Percentiles rank a stretch among this genome's conserved stretches.
These are phyloP conservation scores for Pleoardoris graminearum DNA, from an alignment of 2,329 filamentous ascomycete genomes.

Conservation along the genomic window DNA sequence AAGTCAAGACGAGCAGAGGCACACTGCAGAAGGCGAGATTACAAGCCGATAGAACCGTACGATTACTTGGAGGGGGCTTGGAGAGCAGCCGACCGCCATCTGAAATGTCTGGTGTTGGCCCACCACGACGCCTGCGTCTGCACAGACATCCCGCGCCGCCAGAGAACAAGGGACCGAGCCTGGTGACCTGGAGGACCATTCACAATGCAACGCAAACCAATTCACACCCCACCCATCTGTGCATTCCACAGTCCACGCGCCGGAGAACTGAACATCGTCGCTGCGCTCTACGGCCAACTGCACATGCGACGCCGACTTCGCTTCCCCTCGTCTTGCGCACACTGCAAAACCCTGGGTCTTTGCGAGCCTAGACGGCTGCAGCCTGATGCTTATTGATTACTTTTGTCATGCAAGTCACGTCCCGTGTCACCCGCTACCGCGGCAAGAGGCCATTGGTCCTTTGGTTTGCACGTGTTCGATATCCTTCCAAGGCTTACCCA, in stretches of 20 bases:
- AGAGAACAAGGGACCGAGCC: background rate
- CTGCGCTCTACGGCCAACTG: background rate
- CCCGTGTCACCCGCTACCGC: background rate
- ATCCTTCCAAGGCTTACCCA: too few relatives aligned
- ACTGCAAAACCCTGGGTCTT: background rate
- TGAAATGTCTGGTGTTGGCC: constrained; percentile 7
- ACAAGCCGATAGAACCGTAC: background rate
- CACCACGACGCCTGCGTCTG: background rate
- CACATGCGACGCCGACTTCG: background rate
- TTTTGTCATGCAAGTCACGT: background rate
- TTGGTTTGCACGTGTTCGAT: background rate
- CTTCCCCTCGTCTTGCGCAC: background rate
- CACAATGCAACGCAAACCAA: constrained; percentile 7
- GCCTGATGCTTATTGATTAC: constrained; percentile 4
- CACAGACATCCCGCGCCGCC: constrained; percentile 8
- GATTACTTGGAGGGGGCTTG: background rate
- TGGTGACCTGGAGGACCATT: background rate
- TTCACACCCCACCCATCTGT: too few relatives aligned
- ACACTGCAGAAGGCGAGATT: background rate
- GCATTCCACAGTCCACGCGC: too few relatives aligned
- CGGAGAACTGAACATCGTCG: background rate
- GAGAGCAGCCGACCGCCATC: background rate
- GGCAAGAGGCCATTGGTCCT: constrained; percentile 1
- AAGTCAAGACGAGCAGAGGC: background rate
- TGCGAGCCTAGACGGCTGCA: constrained; percentile 5